A percentile compares a stretch with the other conserved stretches of the same genome.
These are phyloP conservation scores for Royoungia palumana DNA, from an alignment of 768 basidiomycete genomes.

Conservation along the genomic window DNA sequence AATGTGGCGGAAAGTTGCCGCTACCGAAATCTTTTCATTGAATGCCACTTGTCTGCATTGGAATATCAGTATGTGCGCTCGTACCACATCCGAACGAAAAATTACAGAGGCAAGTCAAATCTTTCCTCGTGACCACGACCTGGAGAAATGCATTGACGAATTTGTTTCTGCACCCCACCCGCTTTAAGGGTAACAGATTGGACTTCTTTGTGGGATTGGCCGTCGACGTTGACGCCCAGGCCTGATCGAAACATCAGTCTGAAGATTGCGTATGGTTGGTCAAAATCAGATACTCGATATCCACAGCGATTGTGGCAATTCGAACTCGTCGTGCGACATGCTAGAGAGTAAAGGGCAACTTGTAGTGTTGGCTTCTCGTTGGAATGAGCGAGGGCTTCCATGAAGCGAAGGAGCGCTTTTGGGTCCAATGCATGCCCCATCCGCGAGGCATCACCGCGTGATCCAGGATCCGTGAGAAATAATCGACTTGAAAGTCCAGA, in stretches of 20 bases:
- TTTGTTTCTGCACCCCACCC: not conserved
- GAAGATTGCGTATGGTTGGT: no score
- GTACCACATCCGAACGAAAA: not conserved
- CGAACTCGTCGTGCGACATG: not conserved
- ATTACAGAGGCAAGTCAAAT: conserved; percentile 1
- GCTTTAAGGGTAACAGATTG: not conserved
- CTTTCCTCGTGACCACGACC: not conserved
- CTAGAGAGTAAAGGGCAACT: no score
- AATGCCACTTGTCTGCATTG: not conserved
- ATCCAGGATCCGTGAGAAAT: no score
- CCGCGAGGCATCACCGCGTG: no score
- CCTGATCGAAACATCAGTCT: not conserved
- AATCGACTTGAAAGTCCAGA: no score
- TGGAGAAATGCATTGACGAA: not conserved
- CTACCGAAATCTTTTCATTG: no score
- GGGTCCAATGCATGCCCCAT: no score
- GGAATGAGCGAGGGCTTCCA: no score
- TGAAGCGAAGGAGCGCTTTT: no score
- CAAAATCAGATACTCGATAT: not conserved
- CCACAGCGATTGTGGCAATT: not conserved
- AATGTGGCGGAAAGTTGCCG: no score
- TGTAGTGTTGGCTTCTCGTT: no score
- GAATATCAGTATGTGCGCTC: not conserved
- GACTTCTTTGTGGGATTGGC: not conserved
- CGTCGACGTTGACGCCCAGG: not conserved